Evolutionary conservation across 2,329 filamentous ascomycete genomes (phyloP), one percentile per base, ranked within the genome.

Genomic region (Fusarium foetens): DNA sequence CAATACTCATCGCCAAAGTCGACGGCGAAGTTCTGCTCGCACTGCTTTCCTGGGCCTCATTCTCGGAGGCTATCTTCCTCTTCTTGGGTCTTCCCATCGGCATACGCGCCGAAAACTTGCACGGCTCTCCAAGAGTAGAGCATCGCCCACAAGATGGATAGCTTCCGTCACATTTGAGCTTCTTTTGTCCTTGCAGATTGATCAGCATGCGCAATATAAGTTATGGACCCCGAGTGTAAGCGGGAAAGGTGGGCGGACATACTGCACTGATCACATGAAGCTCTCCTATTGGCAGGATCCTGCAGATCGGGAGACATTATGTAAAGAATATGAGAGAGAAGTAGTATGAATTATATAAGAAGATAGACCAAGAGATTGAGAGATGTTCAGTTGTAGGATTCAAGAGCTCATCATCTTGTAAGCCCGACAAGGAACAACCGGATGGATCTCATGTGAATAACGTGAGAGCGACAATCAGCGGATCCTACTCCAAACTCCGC

Each of bases 211-310:
- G 49, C 6, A 25, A 49, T n/a, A 49, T 49, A 23, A 23, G n/a
- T 25, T 29, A 16, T 12, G 17, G 57, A 45, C 55, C 29, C 27
- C 39, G 59, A 55, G 58, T 63, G 53, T 64, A 59, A 67, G 57
- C 61, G 27, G 29, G 8, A 45, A 41, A 27, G n/a, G 5, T 58
- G n/a, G 19, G 36, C 36, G n/a, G 35, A 51, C 53, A 43, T 60
- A 76, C 75, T 75, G 35, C 75, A 77, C 46, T 77, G 75, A 43
- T 77, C 75, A 63, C 75, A 77, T 19, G 75, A 77, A n/a, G 75
- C 72, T 57, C 75, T 72, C 51, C 75, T 70, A 45, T 68, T 70
- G 33, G 63, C 52, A 27, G 66, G 57, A 49, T 76, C 74, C 23
- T 64, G 62, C 6, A 65, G 39, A 17, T 55, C 48, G 6, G 53